These are phyloP conservation scores for Talaromyces sp. DNA, from an alignment of 2,329 filamentous ascomycete species.

Conservation along the genomic window DNA sequence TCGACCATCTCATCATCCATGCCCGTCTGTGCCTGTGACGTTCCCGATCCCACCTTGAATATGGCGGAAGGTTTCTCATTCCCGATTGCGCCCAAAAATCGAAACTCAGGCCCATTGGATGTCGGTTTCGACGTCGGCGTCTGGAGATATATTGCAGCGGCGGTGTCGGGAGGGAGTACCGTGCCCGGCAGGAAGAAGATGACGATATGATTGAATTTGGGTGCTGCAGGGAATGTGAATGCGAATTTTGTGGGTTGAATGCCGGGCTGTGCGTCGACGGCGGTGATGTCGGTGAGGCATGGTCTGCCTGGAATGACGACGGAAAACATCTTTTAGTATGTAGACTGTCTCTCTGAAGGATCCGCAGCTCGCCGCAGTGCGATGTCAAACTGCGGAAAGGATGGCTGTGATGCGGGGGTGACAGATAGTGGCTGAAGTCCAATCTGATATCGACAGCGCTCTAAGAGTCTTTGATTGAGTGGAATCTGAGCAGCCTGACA, in stretches of 20 bases:
- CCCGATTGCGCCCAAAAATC: slow-evolving; percentile 82
- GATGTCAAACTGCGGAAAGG: not conserved
- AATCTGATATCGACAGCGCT: no score
- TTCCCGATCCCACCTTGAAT: slow-evolving; percentile 63
- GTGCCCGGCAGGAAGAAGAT: slow-evolving; percentile 83
- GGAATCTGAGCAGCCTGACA: no score
- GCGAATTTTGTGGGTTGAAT: slow-evolving; percentile 60
- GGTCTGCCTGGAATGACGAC: slow-evolving; percentile 59
- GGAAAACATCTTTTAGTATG: slow-evolving; percentile 51
- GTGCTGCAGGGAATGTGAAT: slow-evolving; percentile 62
- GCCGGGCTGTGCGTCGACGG: slow-evolving; percentile 50
- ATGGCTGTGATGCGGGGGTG: not conserved
- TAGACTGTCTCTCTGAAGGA: not conserved
- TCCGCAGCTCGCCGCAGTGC: not conserved
- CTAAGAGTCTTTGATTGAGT: not conserved
- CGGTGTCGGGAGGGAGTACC: slow-evolving; percentile 67
- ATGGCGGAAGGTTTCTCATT: slow-evolving; percentile 88
- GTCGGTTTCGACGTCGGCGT: slow-evolving; percentile 47
- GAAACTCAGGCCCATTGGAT: slow-evolving; percentile 57
- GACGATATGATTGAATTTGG: slow-evolving; percentile 68
- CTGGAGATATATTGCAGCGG: slow-evolving; percentile 86
- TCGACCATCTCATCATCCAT: slow-evolving; percentile 46
- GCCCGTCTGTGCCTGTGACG: slow-evolving; percentile 26
- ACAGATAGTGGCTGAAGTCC: not conserved
- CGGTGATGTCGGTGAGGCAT: slow-evolving; percentile 54